Percentiles rank a stretch among this genome's conserved stretches.
These are phyloP conservation scores for Phytophthora podocarpi DNA, from an alignment of 352 stramenopile species.

Conservation along the genomic window DNA sequence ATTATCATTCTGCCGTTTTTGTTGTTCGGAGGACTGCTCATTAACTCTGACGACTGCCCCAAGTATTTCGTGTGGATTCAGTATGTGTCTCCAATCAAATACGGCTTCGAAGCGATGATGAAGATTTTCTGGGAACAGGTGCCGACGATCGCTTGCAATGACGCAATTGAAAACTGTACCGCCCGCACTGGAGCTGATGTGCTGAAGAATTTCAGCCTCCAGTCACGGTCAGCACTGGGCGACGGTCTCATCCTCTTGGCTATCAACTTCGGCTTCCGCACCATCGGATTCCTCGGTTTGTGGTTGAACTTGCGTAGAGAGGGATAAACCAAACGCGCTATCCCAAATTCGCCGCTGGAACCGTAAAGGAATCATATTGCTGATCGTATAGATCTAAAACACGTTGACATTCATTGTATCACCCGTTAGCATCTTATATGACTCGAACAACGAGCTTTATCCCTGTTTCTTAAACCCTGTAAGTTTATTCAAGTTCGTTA, in stretches of 20 bases:
- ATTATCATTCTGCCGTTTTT: conserved; percentile 48
- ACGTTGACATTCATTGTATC: too few species aligned
- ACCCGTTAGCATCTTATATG: too few species aligned
- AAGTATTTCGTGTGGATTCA: conserved; percentile 55
- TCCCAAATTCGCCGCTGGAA: too few species aligned
- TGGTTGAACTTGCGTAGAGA: conserved; percentile 22
- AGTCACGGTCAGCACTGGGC: conserved; percentile 7
- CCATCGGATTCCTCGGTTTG: conserved; percentile 29
- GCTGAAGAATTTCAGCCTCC: conserved; percentile 37
- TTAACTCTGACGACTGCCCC: conserved; percentile 47
- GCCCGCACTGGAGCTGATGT: conserved; percentile 35
- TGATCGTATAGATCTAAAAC: too few species aligned
- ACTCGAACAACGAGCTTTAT: too few species aligned
- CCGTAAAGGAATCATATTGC: too few species aligned
- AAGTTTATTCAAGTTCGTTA: too few species aligned
- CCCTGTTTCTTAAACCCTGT: too few species aligned
- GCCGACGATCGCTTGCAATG: conserved; percentile 40
- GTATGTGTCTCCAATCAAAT: conserved; percentile 55
- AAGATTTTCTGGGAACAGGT: conserved; percentile 54
- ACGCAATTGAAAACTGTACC: conserved; percentile 27
- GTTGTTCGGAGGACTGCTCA: conserved; percentile 49
- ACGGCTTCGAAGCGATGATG: conserved; percentile 53
- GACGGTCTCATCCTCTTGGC: conserved; percentile 29
- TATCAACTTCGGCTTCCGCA: conserved; percentile 37
- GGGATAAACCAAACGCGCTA: conserved; percentile 1